Conservation (phyloP, 83 land plant genomes). For the Picea abies region DNA sequence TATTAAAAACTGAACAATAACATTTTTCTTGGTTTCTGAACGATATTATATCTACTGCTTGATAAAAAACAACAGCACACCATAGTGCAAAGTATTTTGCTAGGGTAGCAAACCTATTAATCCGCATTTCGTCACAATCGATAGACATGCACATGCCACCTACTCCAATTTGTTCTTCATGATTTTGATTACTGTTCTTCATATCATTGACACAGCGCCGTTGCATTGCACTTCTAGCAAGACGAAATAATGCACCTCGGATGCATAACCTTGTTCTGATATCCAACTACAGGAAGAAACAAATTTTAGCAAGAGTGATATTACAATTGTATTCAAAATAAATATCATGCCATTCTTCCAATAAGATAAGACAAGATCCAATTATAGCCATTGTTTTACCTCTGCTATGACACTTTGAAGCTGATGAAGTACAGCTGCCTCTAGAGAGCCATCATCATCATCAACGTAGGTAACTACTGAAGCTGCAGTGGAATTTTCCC, state of each 20-base stretch:
- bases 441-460: conserved; percentile 27
- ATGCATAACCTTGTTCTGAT: conserved; percentile 51
- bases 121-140: conserved; percentile 2
- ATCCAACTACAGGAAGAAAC: conserved; percentile 44
- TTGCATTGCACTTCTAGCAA: conserved; percentile 63
- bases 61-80: neutral
- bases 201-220: conserved; percentile 31
- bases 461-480: conserved; percentile 20
- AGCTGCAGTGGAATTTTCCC: conserved; percentile 15
- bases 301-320: conserved; percentile 5
- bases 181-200: conserved; percentile 16
- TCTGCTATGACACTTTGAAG: conserved; percentile 23
- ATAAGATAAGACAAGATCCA: neutral
- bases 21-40: neutral
- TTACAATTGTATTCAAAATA: neutral
- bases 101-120: conserved; percentile 10
- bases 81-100: neutral
- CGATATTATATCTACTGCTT: neutral
- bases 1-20: neutral
- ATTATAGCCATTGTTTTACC: conserved; percentile 21
- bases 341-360: conserved; percentile 8
- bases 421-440: conserved; percentile 34
- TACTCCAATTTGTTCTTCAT: neutral
- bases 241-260: conserved; percentile 63
- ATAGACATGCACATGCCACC: conserved; percentile 10